Evolutionary conservation across 371 early-diverging fungal genomes (phyloP).

Genomic region (Catenaria anguillulae): DNA sequence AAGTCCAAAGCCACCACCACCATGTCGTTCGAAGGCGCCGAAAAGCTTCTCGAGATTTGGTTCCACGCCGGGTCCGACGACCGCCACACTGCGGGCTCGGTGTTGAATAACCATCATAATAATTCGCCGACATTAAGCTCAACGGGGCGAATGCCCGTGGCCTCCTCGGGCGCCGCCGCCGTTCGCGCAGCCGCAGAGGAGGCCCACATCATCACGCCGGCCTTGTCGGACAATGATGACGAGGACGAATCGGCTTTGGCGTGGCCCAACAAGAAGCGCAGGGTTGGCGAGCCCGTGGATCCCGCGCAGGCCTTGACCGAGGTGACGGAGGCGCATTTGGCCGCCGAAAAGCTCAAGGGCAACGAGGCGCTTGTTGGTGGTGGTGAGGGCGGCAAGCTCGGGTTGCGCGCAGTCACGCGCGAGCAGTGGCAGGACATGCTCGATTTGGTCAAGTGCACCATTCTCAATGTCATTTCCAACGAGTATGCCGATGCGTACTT

Average conservation of each 20-base stretch:
- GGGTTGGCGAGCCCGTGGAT: background rate
- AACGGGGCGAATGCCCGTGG: too few species aligned
- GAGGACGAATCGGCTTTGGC: slow-evolving; percentile 15
- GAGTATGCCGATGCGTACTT: slow-evolving; percentile 74
- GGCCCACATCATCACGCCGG: background rate
- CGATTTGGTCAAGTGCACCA: slow-evolving; percentile 76
- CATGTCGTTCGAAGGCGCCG: slow-evolving; percentile 62
- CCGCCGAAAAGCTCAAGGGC: too few species aligned
- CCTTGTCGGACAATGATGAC: background rate
- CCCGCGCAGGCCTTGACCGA: slow-evolving; percentile 9
- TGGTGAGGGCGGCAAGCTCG: slow-evolving; percentile 17
- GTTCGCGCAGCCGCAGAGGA: slow-evolving; percentile 15
- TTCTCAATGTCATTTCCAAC: slow-evolving; percentile 64
- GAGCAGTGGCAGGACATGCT: slow-evolving; percentile 80
- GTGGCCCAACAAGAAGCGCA: slow-evolving; percentile 7
- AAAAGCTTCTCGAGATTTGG: slow-evolving; percentile 93
- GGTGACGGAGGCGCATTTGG: slow-evolving; percentile 14
- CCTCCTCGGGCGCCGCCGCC: too few species aligned
- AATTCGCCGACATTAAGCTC: too few species aligned
- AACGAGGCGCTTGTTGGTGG: too few species aligned
- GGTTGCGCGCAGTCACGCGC: slow-evolving; percentile 58
- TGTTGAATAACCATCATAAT: too few species aligned
- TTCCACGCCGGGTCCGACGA: slow-evolving; percentile 39
- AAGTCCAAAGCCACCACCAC: too few species aligned
- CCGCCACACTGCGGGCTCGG: slow-evolving; percentile 18